phyloP scores from a whole-genome alignment of 768 basidiomycete genomes.

The Tulasnella sp. region DNA sequence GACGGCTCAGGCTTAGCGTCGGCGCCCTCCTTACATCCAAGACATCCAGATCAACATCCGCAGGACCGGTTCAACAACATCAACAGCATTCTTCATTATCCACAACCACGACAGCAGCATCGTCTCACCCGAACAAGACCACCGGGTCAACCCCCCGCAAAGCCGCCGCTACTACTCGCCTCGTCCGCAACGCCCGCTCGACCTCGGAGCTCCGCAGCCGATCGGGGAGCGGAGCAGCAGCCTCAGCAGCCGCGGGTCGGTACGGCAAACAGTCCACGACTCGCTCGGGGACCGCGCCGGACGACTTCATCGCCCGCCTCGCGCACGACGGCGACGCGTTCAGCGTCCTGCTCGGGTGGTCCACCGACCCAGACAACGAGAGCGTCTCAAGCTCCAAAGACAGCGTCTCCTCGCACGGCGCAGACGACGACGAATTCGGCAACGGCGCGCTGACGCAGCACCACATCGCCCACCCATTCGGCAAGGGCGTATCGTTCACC shows the following conservation, averaged over 20 bases:
- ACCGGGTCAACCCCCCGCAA: neutral
- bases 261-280: neutral
- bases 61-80: neutral
- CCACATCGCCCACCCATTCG: slow-evolving; percentile 23
- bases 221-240: neutral
- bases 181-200: slow-evolving; percentile 17
- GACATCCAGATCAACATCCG: neutral
- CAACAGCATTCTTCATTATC: neutral
- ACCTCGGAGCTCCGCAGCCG: slow-evolving; percentile 14
- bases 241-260: neutral
- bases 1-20: slow-evolving; percentile 23
- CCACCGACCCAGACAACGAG: slow-evolving; percentile 29
- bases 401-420: slow-evolving; percentile 55
- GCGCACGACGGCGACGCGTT: slow-evolving; percentile 17
- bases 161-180: neutral
- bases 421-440: slow-evolving; percentile 38
- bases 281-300: neutral
- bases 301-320: slow-evolving; percentile 2
- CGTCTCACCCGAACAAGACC: neutral
- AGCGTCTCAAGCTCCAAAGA: slow-evolving; percentile 60
- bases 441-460: too few species aligned
- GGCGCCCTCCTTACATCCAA: slow-evolving; percentile 19
- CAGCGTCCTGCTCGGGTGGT: slow-evolving; percentile 21
- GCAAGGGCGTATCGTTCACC: slow-evolving; percentile 14
- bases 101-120: neutral